A percentile compares a stretch with the other conserved stretches of the same genome.
phyloP scores from a whole-genome alignment of 176 grass and related monocot genomes.

The Metroxylon sagu region DNA sequence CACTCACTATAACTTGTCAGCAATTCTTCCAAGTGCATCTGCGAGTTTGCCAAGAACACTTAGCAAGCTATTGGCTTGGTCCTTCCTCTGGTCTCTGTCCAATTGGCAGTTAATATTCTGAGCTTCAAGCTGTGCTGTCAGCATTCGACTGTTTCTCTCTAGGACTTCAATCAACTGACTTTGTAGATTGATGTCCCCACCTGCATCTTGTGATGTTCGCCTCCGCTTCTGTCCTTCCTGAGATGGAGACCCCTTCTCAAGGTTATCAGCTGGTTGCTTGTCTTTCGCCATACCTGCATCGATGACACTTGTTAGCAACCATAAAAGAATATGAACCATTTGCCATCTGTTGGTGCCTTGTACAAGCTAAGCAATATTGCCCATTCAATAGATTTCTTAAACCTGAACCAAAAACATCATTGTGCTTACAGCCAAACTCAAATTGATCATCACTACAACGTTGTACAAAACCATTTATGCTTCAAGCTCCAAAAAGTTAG shows the following conservation, averaged over 20 bases:
- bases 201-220: constrained; percentile 20
- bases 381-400: no score
- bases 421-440: no score
- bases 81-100: constrained; percentile 76
- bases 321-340: no score
- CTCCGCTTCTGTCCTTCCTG: constrained; percentile 48
- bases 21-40: constrained; percentile 81
- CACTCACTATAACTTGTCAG: constrained; percentile 75
- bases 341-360: no score
- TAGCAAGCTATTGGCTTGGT: constrained; percentile 58
- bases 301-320: not conserved
- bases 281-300: constrained; percentile 57
- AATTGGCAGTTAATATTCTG: constrained; percentile 67
- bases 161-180: constrained; percentile 54
- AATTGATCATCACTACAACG: no score
- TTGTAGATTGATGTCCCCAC: constrained; percentile 25
- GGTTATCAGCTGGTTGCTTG: constrained; percentile 32
- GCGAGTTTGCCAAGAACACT: constrained; percentile 69
- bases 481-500: no score
- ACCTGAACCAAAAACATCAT: no score
- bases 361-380: no score
- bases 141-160: constrained; percentile 58
- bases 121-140: constrained; percentile 52
- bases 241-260: constrained; percentile 21
- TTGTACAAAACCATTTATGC: no score